Evolutionary conservation across 129 eudicot species (phyloP).

Genomic region (Lonicera japonica): DNA sequence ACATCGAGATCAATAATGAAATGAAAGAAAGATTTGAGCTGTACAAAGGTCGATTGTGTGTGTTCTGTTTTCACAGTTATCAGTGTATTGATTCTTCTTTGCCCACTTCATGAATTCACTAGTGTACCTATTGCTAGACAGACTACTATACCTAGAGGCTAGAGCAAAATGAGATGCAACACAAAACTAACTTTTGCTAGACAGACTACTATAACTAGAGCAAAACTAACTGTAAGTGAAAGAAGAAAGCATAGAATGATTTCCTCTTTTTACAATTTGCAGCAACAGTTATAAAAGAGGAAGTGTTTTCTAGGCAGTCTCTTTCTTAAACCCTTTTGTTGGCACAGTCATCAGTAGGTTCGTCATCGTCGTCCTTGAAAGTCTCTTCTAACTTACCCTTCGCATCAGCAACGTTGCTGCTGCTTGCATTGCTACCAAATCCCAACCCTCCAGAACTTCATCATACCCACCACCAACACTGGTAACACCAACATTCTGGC

Average conservation of each 20-base stretch:
- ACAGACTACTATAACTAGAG: no score
- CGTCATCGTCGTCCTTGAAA: conserved; percentile 40
- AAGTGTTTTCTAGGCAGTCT: background rate
- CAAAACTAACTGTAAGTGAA: background rate
- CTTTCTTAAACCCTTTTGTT: conserved; percentile 32
- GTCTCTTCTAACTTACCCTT: conserved; percentile 22
- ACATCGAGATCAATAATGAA: background rate
- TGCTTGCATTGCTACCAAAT: background rate
- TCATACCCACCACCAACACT: conserved; percentile 16
- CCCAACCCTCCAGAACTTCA: background rate
- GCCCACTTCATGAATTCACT: no score
- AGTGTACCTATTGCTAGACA: no score
- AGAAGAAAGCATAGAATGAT: background rate
- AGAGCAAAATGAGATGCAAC: no score
- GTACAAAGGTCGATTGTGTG: background rate
- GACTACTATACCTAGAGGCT: no score
- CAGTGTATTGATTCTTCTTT: no score
- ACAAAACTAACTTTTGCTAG: no score
- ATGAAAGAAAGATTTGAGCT: background rate
- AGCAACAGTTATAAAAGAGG: background rate
- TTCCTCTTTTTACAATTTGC: background rate
- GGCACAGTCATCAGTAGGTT: conserved; percentile 38
- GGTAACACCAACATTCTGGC: no score
- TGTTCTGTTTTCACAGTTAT: no score
- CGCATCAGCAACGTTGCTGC: background rate